Conservation (phyloP, 1,284 basidiomycete species). For the Leccinum solheimii region DNA sequence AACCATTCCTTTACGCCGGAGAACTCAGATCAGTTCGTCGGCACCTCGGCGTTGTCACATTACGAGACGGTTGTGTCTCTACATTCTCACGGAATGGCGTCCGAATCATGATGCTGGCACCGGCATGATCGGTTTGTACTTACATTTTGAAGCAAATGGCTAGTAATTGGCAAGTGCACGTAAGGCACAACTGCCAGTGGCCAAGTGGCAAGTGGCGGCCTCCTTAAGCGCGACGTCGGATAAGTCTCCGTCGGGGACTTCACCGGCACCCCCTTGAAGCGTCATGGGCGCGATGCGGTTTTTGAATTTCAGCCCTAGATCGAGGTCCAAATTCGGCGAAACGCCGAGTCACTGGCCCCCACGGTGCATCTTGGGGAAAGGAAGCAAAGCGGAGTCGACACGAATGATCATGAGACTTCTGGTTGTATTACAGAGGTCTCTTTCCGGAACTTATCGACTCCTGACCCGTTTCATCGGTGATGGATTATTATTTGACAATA, state of each 20-base stretch:
- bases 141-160: background rate
- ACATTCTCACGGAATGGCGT: background rate
- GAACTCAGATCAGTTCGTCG: background rate
- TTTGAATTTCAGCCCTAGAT: background rate
- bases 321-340: background rate
- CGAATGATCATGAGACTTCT: background rate
- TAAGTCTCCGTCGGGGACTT: background rate
- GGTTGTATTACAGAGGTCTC: background rate
- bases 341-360: background rate
- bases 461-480: constrained; percentile 9
- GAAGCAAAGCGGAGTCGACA: background rate
- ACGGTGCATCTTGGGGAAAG: background rate
- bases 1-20: background rate
- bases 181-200: background rate
- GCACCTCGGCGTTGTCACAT: background rate
- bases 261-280: background rate
- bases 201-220: background rate
- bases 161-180: background rate
- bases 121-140: constrained; percentile 1
- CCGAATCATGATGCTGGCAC: background rate
- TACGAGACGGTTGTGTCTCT: background rate
- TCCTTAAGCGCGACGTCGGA: constrained; percentile 5
- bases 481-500: constrained; percentile 1
- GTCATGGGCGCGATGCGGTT: constrained; percentile 2
- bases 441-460: background rate